Conservation (phyloP, 2,329 filamentous ascomycete species). For the Helminthosporium solani region DNA sequence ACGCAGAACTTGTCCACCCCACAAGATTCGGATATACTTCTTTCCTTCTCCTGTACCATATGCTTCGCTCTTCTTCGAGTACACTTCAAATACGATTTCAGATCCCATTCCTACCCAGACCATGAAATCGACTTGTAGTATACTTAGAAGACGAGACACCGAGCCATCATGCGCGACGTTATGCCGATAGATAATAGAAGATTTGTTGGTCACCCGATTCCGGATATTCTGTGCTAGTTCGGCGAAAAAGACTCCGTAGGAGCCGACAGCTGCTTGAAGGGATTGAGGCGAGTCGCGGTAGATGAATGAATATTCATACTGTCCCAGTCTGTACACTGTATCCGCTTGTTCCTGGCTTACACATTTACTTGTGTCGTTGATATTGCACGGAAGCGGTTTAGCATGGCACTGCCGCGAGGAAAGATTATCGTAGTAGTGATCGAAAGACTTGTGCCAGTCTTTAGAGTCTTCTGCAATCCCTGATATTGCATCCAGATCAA, state of each 20-base stretch:
- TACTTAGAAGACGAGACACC: conserved; percentile 64
- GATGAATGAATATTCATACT: conserved; percentile 79
- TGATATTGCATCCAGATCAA: conserved; percentile 65
- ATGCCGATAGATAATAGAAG: conserved; percentile 61
- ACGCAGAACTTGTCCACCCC: conserved; percentile 64
- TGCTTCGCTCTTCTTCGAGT: conserved; percentile 18
- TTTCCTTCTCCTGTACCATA: conserved; percentile 14
- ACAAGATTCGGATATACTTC: conserved; percentile 66
- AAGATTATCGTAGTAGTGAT: conserved; percentile 85
- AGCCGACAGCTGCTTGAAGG: conserved; percentile 61
- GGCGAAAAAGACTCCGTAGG: conserved; percentile 72
- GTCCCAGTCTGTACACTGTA: conserved; percentile 70
- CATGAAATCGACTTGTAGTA: conserved; percentile 74
- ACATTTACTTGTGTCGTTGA: conserved; percentile 55
- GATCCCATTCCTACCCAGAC: conserved; percentile 83
- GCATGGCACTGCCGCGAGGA: conserved; percentile 75
- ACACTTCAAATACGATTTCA: conserved; percentile 77
- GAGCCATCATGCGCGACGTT: conserved; percentile 82
- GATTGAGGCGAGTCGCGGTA: conserved; percentile 68
- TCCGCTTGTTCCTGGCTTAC: conserved; percentile 64
- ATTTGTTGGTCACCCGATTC: conserved; percentile 27
- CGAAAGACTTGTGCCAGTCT: conserved; percentile 70
- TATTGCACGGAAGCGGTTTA: conserved; percentile 69
- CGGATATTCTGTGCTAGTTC: conserved; percentile 69
- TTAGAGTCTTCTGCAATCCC: conserved; percentile 58